Conservation (phyloP, 176 grass and related monocot species). For the Elymus sibiricus region DNA sequence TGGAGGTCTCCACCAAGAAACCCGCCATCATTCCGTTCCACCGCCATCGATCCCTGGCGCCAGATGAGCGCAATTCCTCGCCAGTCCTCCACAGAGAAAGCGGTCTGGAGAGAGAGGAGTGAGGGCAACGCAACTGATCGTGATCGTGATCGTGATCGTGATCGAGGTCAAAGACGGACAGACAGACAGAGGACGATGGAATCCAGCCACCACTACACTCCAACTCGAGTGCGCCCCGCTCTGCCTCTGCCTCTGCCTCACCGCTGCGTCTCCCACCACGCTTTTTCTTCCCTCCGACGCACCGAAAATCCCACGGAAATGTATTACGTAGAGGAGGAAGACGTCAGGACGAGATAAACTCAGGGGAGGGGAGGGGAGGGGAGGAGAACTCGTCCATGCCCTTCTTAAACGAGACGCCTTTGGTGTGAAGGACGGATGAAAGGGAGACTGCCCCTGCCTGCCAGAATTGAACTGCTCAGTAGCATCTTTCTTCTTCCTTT, state of each 20-base stretch:
- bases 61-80: slow-evolving; percentile 38
- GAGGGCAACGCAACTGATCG: slow-evolving; percentile 31
- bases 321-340: background rate
- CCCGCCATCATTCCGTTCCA: slow-evolving; percentile 30
- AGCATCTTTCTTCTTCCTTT: background rate
- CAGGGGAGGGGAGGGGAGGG: background rate
- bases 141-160: background rate
- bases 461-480: slow-evolving; percentile 9
- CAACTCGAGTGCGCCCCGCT: slow-evolving; percentile 19
- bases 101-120: slow-evolving; percentile 29
- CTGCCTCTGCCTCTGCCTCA: background rate
- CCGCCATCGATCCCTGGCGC: background rate
- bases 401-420: slow-evolving; percentile 31
- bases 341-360: background rate
- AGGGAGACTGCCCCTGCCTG: slow-evolving; percentile 15
- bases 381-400: slow-evolving; percentile 18
- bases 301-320: background rate
- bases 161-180: slow-evolving; percentile 13
- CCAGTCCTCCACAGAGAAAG: slow-evolving; percentile 37
- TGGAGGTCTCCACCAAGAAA: slow-evolving; percentile 37
- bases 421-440: background rate
- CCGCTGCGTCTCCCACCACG: slow-evolving; percentile 15
- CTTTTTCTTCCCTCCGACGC: slow-evolving; percentile 20
- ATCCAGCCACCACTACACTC: slow-evolving; percentile 33
- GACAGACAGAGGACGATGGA: background rate